Percentiles rank a stretch among this genome's conserved stretches.
Evolutionary conservation across 2,329 filamentous ascomycete genomes (phyloP).

Genomic region (Stenocarpella maydis): DNA sequence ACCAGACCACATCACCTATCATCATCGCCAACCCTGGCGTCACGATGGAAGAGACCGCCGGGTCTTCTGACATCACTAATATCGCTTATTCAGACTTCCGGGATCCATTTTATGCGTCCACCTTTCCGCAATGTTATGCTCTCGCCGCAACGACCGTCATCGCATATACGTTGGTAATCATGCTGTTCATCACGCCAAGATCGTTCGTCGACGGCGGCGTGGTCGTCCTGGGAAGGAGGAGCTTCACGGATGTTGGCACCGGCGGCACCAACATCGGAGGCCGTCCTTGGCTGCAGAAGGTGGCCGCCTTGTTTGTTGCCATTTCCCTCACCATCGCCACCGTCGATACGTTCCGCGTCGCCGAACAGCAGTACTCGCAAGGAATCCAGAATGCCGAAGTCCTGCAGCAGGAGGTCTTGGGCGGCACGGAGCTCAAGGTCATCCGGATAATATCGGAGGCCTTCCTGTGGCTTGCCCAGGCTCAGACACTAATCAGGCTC

Average conservation of each 20-base stretch:
- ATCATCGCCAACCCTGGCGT: conserved; percentile 53
- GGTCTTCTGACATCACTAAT: conserved; percentile 41
- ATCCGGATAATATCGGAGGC: conserved; percentile 94
- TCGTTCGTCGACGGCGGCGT: conserved; percentile 89
- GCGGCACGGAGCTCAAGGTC: conserved; percentile 84
- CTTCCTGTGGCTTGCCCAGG: conserved; percentile 96
- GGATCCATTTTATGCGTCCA: conserved; percentile 93
- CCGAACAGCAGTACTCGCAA: conserved; percentile 79
- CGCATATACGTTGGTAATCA: conserved; percentile 90
- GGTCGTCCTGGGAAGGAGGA: conserved; percentile 80
- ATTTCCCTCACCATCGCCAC: conserved; percentile 94
- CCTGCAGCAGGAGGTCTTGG: conserved; percentile 81
- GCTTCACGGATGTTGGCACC: conserved; percentile 84
- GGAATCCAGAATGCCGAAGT: conserved; percentile 82
- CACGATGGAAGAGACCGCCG: conserved; percentile 41
- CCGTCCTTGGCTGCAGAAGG: conserved; percentile 91
- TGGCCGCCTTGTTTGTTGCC: conserved; percentile 75
- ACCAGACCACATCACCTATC: conserved; percentile 49
- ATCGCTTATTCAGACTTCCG: conserved; percentile 69
- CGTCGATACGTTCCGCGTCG: conserved; percentile 87
- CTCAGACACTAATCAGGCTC: conserved; percentile 92
- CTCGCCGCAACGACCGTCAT: conserved; percentile 91
- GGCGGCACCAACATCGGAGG: conserved; percentile 86
- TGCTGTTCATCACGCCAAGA: conserved; percentile 92
- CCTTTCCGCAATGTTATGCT: conserved; percentile 91